Percentiles rank a stretch among this genome's conserved stretches.
These are phyloP conservation scores for Cyberlindnera misumaiensis DNA, from an alignment of 805 yeast species.

Conservation along the genomic window DNA sequence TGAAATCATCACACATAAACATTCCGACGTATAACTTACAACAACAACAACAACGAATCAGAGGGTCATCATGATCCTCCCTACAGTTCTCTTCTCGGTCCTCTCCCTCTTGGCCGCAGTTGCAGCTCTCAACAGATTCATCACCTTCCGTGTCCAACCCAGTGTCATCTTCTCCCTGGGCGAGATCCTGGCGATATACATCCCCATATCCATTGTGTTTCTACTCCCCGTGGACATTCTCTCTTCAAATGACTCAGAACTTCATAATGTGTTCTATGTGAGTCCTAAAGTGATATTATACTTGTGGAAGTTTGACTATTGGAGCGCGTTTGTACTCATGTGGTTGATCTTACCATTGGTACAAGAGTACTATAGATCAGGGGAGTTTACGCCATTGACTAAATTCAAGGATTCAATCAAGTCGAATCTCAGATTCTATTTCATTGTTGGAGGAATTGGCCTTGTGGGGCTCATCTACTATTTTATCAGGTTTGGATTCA, in stretches of 20 bases:
- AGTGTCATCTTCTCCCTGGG: conserved; percentile 16
- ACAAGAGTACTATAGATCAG: conserved; percentile 69
- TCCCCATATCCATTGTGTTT: conserved; percentile 70
- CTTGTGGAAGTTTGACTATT: conserved; percentile 70
- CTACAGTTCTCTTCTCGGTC: conserved; percentile 15
- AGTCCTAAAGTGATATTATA: conserved; percentile 41
- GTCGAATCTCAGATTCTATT: conserved; percentile 53
- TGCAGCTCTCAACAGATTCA: conserved; percentile 17
- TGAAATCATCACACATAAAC: too few species aligned
- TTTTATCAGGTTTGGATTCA: conserved; percentile 46
- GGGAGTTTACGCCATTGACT: conserved; percentile 43
- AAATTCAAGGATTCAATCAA: conserved; percentile 51
- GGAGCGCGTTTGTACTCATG: conserved; percentile 74
- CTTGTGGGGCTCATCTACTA: conserved; percentile 53
- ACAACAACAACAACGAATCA: too few species aligned
- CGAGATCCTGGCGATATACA: conserved; percentile 51
- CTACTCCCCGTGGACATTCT: conserved; percentile 71
- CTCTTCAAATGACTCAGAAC: conserved; percentile 33
- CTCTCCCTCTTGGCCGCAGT: conserved; percentile 16
- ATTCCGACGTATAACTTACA: too few species aligned
- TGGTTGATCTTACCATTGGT: conserved; percentile 71
- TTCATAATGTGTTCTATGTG: conserved; percentile 35
- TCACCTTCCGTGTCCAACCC: conserved; percentile 15
- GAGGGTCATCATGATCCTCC: conserved; percentile 12
- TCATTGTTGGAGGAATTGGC: conserved; percentile 46